A percentile compares a stretch with the other conserved stretches of the same genome.
These are phyloP conservation scores for Decorospora gaudefroyi DNA, from an alignment of 2,329 filamentous ascomycete species.

Conservation along the genomic window DNA sequence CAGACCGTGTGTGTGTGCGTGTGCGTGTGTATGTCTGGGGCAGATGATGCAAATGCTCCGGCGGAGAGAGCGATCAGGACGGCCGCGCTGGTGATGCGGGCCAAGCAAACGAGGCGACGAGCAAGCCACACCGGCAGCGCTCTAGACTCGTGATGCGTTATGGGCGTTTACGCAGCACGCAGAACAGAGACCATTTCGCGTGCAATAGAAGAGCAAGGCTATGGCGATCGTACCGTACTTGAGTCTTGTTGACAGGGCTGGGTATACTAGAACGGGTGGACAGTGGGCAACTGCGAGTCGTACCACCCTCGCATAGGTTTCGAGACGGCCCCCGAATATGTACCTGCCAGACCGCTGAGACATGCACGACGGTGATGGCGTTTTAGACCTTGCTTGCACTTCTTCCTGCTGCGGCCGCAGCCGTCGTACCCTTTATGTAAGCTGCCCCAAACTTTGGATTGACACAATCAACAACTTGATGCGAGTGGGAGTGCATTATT, in stretches of 20 bases:
- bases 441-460: no score
- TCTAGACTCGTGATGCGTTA: conserved; percentile 5
- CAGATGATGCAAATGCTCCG: conserved; percentile 11
- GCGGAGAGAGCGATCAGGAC: conserved; percentile 12
- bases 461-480: no score
- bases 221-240: no score
- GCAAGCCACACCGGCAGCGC: conserved; percentile 4
- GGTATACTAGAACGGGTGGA: no score
- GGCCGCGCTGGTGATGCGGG: conserved; percentile 13
- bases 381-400: conserved; percentile 11
- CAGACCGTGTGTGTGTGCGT: conserved; percentile 15
- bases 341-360: conserved; percentile 10
- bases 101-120: conserved; percentile 15
- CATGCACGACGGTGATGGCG: conserved; percentile 7
- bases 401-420: conserved; percentile 1
- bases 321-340: conserved; percentile 1
- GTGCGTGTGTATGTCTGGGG: conserved; percentile 8
- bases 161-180: not conserved
- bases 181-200: no score
- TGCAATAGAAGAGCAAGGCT: not conserved
- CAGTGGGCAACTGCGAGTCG: not conserved
- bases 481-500: no score
- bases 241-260: no score
- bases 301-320: conserved; percentile 3
- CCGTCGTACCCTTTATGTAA: not conserved